Evolutionary conservation across 1,284 basidiomycete genomes (phyloP), one percentile per base, ranked within the genome.

Genomic region (Irpex sp.): DNA sequence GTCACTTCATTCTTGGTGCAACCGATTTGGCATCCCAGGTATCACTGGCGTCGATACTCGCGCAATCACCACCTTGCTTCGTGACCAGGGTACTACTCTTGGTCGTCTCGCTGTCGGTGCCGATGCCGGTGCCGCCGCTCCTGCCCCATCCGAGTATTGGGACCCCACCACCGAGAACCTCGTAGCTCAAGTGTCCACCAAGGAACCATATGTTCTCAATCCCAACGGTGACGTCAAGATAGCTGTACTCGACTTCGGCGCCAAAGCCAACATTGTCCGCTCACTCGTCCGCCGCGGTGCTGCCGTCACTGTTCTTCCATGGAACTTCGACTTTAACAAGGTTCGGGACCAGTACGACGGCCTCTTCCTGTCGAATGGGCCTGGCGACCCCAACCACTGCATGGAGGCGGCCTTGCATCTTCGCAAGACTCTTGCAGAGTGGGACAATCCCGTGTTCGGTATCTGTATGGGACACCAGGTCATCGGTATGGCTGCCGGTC

Each of bases 381-480:
- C 97, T 2, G 97, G 97, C 67, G 95, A 97, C 76, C 97, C 97
- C 31, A 83, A 85, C 70, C 92, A 93, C 68, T 97, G 96, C 78
- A 88, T 89, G 85, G 88, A 94, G 64, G 95, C 95, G 21, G 92
- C 89, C 15, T 73, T 91, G 66, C 87, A 92, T 65, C 86, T 98
- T 63, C 86, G 93, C 69, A 83, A 84, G 71, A 95, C 93, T 15
- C 80, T 98, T 61, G 73, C 85, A 58, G 92, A 97, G 75, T 98
- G 96, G 95, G 79, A 90, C 76, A 92, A 89, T 73, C 97, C 97
- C 21, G 85, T 99, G 60, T 99, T 99, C 72, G 97, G 97, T 64
- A 97, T 99, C 73, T 99, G 97, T 80, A 99, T 99, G 97, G 97
- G 96, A 57, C 94, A 97, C 75, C 96, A 97, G 77, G 86, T 99